phyloP scores from a whole-genome alignment of 78 protist genomes.

The Speleostelium caveatum region DNA sequence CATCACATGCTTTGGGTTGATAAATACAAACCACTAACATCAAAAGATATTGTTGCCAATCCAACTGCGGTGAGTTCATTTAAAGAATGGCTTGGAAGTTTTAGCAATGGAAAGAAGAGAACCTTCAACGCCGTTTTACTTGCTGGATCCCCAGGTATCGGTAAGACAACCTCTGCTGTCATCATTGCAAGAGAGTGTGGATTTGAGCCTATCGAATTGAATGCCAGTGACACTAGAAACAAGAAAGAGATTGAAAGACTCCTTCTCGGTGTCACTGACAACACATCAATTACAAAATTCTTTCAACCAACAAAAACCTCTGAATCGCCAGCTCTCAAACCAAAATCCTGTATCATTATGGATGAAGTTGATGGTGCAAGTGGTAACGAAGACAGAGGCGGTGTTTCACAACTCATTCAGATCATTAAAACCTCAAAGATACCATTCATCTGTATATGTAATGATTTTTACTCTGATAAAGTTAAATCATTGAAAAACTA shows the following conservation, averaged over 20 bases:
- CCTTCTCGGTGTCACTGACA: constrained; percentile 36
- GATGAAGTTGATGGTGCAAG: constrained; percentile 98
- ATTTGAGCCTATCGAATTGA: constrained; percentile 92
- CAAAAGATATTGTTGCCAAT: constrained; percentile 89
- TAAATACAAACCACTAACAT: constrained; percentile 86
- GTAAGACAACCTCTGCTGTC: constrained; percentile 95
- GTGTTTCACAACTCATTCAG: constrained; percentile 86
- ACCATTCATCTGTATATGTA: constrained; percentile 98
- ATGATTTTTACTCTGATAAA: constrained; percentile 90
- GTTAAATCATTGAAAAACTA: constrained; percentile 84
- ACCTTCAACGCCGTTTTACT: constrained; percentile 88
- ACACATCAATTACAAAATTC: constrained; percentile 69
- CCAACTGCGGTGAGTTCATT: constrained; percentile 39
- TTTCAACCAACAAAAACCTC: background rate
- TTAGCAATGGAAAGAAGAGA: constrained; percentile 56
- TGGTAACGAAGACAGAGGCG: constrained; percentile 97
- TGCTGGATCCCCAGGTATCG: constrained; percentile 97
- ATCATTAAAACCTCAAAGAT: constrained; percentile 82
- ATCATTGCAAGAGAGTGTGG: constrained; percentile 76
- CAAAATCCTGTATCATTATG: constrained; percentile 85
- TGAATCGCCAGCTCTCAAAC: background rate
- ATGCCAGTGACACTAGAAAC: constrained; percentile 96
- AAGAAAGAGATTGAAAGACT: constrained; percentile 71
- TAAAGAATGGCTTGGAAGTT: constrained; percentile 74
- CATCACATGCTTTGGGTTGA: constrained; percentile 79